Percentiles rank a stretch among this genome's conserved stretches.
Conservation (phyloP, 1,284 basidiomycete genomes). For the Amylostereum areolatum region DNA sequence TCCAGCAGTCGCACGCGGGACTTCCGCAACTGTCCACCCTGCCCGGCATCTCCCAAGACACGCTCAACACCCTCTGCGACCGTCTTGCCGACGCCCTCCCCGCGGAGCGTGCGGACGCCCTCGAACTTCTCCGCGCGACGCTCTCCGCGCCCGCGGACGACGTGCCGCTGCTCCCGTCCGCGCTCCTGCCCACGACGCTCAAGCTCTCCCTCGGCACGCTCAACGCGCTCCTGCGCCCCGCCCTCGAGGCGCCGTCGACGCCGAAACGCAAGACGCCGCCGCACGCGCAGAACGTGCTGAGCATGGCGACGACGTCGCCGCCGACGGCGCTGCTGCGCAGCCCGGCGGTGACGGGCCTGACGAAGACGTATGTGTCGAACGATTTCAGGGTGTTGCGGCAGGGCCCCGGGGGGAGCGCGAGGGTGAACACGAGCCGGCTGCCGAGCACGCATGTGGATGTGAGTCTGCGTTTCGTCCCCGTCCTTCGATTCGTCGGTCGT, state of each 20-base stretch:
- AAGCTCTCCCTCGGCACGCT: slow-evolving; percentile 21
- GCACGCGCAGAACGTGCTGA: slow-evolving; percentile 36
- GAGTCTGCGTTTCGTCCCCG: slow-evolving; percentile 24
- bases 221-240: slow-evolving; percentile 21
- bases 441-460: slow-evolving; percentile 78
- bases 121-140: slow-evolving; percentile 15
- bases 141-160: slow-evolving; percentile 15
- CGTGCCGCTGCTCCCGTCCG: neutral
- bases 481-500: neutral
- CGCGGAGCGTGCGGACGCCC: slow-evolving; percentile 13
- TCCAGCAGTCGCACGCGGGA: slow-evolving; percentile 23
- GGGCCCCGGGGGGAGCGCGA: slow-evolving; percentile 51
- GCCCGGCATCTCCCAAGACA: slow-evolving; percentile 32
- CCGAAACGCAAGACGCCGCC: slow-evolving; percentile 45
- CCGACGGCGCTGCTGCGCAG: slow-evolving; percentile 65
- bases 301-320: slow-evolving; percentile 55
- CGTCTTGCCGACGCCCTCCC: slow-evolving; percentile 16
- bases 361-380: slow-evolving; percentile 72
- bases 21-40: slow-evolving; percentile 33
- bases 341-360: slow-evolving; percentile 69
- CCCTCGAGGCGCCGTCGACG: slow-evolving; percentile 32
- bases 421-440: slow-evolving; percentile 74
- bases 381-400: slow-evolving; percentile 72
- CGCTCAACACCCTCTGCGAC: slow-evolving; percentile 17
- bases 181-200: slow-evolving; percentile 16